Base-by-base conservation (phyloP, 2,329 filamentous ascomycete species). In the Microcyclospora tardicrescens region DNA sequence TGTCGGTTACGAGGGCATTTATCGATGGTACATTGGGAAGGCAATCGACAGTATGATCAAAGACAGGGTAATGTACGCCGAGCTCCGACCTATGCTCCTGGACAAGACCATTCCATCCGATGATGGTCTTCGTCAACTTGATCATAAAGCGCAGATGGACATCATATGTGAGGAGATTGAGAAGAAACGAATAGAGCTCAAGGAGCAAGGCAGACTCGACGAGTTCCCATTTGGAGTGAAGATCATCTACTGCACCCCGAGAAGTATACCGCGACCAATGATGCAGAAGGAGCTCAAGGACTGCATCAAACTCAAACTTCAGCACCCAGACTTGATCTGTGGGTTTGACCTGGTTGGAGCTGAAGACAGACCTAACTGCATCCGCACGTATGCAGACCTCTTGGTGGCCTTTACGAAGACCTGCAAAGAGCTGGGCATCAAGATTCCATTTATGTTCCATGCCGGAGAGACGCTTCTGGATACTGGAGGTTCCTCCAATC, bases 401-500 rank as follows among this genome's bases (percentile, higher is more conserved):
- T 66, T 84, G 6, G 58, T 77, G 2, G 62, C 64, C 1, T 81
- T 82, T 51, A 61, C 67, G 37, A 49, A 63, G 24, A 59, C 65
- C 1, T 83, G 79, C 58, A 51, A 59, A 5, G 41, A 47, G 1
- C 54, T 64, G 1, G 49, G 53, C 0, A 42, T 80, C 3, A 66
- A 75, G 0, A 80, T 85, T 2, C 81, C 81, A 0, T 83, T 84
- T 51, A 63, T 85, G 30, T 82, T 85, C 51, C 81, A 86, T 59
- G 84, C 81, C 46, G 81, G 81, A 16, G 81, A 86, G 61, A 83
- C 81, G 1, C 65, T 83, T 4, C 52, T 67, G 1, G 76, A 83
- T 24, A 68, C 72, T 8, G 80, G 79, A 29, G 70, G 68, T 16
- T 71, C 75, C 5, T 68, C 70, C 1, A 77, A 84, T 45, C 61